Percentiles rank a stretch among this genome's conserved stretches.
These are phyloP conservation scores for Fraxinus floribunda DNA, from an alignment of 305 asterid species.

Conservation along the genomic window DNA sequence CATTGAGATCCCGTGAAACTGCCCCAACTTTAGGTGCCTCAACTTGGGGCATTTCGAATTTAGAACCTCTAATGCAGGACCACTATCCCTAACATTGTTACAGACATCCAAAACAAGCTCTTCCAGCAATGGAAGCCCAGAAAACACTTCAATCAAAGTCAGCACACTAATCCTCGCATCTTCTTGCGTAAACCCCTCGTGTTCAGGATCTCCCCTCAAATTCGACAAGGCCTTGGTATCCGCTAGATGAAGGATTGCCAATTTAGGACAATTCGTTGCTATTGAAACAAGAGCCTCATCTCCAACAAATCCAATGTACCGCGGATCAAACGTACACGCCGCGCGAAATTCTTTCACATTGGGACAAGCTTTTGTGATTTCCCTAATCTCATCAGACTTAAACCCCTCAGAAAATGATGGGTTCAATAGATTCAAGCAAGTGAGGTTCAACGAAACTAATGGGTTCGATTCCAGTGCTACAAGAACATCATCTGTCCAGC, in stretches of 20 bases:
- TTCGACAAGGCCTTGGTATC: conserved; percentile 57
- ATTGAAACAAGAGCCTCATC: conserved; percentile 61
- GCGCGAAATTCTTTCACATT: conserved; percentile 56
- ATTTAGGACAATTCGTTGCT: conserved; percentile 58
- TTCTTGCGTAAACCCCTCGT: conserved; percentile 54
- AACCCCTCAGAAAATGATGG: conserved; percentile 79
- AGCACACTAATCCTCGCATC: conserved; percentile 55
- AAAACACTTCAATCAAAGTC: conserved; percentile 74
- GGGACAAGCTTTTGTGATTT: conserved; percentile 61
- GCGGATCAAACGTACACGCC: conserved; percentile 73
- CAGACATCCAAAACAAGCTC: conserved; percentile 67
- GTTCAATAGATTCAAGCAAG: conserved; percentile 57
- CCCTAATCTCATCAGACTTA: conserved; percentile 61
- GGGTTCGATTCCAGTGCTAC: conserved; percentile 52
- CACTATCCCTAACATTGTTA: conserved; percentile 64
- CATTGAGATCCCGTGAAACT: conserved; percentile 71
- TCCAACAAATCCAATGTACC: conserved; percentile 68
- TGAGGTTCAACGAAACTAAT: conserved; percentile 42
- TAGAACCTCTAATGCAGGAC: conserved; percentile 80
- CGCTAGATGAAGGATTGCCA: conserved; percentile 68
- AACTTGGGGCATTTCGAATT: conserved; percentile 60
- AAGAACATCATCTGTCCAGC: conserved; percentile 89
- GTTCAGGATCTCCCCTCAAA: conserved; percentile 53
- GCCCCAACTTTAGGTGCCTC: conserved; percentile 70
- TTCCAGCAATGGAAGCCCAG: conserved; percentile 67